Base-by-base conservation (phyloP, 345 rosid genomes). In the Anacardium occidentale region DNA sequence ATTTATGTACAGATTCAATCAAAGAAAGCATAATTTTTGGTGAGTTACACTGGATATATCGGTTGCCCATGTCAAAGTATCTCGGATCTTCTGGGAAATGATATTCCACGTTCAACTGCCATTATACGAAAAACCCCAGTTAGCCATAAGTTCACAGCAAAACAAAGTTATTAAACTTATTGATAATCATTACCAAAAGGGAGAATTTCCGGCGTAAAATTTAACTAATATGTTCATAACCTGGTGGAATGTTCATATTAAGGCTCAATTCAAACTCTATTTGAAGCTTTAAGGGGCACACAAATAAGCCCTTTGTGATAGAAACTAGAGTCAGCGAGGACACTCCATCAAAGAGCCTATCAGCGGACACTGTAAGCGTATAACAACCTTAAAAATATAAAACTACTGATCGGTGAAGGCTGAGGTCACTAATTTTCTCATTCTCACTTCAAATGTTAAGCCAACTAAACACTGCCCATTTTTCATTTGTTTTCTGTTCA, bases 71-170 rank as follows among this genome's bases (percentile, higher is more conserved):
- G 80, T 85, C 75, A 71, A 91, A 93, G 81, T 93, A 93, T 82
- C 91, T 89, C 17, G 97, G 97, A 70, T 91, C 89, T 54, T 91
- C 91, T 5, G 97, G 97, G 79, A 86, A 85, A 85, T 93, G 97
- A 77, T 86, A 93, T 73, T 92, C 98, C 74, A 87, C 93, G 48
- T 86, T 90, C 83, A 89, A 75, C 98, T 93, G 91, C 87, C 72
- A 77, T 70, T 22, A 62, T 11, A 60, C 63, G 73, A 25, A 62
- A n/a, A 71, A 73, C 29, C 48, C 70, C 18, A 20, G 52, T 68
- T 34, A 79, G 75, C 21, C 55, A 61, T 12, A 60, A 17, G 21
- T 42, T 21, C 1, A 40, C 25, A 44, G n/a, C 65, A 45, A 58
- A 57, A 45, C 10, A 25, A 58, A 45, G 45, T 20, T 4, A 20